Conservation (phyloP, 345 rosid species). For the Eucalyptus cloeziana region DNA sequence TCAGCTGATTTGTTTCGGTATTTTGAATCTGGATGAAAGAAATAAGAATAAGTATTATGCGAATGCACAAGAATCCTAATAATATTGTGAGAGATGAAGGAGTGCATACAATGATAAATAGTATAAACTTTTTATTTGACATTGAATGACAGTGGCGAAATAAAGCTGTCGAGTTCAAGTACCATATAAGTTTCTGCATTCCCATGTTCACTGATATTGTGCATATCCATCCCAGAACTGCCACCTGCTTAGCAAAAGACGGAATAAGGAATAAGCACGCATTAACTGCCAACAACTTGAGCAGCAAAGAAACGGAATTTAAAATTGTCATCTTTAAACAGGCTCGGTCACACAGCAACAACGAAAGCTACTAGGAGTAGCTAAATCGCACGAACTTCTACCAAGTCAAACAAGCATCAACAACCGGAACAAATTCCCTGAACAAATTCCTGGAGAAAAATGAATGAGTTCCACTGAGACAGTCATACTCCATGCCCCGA, state of each 20-base stretch:
- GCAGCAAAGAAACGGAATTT: background rate
- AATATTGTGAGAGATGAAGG: background rate
- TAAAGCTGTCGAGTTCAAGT: background rate
- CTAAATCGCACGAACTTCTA: background rate
- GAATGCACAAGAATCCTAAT: background rate
- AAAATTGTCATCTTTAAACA: background rate
- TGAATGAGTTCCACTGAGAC: background rate
- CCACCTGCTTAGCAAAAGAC: background rate
- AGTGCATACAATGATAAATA: background rate
- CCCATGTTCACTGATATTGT: constrained; percentile 10
- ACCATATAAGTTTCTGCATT: constrained; percentile 24
- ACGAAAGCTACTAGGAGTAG: background rate
- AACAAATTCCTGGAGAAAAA: background rate
- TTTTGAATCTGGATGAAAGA: constrained; percentile 23
- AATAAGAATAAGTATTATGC: background rate
- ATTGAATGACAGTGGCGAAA: background rate
- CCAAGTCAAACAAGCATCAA: background rate
- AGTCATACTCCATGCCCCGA: background rate
- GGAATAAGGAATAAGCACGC: background rate
- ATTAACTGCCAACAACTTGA: background rate
- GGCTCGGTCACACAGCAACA: background rate
- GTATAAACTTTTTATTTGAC: background rate
- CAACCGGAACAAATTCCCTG: background rate
- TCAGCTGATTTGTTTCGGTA: constrained; percentile 23
- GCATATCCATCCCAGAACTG: constrained; percentile 32